phyloP scores from a whole-genome alignment of 768 basidiomycete species.

The Trametes gibbosa region DNA sequence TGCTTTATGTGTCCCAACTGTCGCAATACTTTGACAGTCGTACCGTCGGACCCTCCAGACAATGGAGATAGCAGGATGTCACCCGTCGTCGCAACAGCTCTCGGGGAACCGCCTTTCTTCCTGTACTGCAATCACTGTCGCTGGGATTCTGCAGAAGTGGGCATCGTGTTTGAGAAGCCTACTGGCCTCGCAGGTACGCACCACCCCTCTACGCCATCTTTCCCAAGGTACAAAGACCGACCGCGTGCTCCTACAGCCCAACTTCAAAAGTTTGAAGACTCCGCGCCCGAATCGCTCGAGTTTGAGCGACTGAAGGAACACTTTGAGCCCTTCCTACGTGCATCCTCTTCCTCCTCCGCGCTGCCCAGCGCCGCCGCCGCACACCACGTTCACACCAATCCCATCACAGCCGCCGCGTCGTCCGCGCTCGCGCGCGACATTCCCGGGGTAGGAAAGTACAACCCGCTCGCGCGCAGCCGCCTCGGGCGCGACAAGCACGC shows the following conservation, averaged over 20 bases:
- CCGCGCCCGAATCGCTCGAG: conserved; percentile 79
- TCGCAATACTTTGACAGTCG: conserved; percentile 83
- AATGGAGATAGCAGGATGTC: conserved; percentile 50
- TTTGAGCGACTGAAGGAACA: conserved; percentile 96
- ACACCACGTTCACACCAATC: conserved; percentile 73
- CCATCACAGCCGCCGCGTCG: conserved; percentile 85
- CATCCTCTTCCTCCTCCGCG: conserved; percentile 72
- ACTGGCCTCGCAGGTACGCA: conserved; percentile 86
- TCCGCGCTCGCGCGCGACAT: conserved; percentile 88
- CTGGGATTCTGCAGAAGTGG: conserved; percentile 92
- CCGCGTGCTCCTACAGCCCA: conserved; percentile 56
- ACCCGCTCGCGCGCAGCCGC: conserved; percentile 51
- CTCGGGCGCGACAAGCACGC: conserved; percentile 57
- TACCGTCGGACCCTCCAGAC: conserved; percentile 82
- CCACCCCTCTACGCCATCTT: not conserved
- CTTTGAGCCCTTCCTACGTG: conserved; percentile 91
- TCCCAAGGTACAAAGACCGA: not conserved
- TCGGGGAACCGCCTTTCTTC: conserved; percentile 88
- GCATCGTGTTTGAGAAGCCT: conserved; percentile 93
- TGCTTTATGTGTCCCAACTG: conserved; percentile 97
- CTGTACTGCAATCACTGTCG: conserved; percentile 89
- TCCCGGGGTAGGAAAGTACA: conserved; percentile 78
- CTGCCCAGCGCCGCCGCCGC: conserved; percentile 54
- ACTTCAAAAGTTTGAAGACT: conserved; percentile 86
- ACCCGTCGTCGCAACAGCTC: conserved; percentile 49